These are phyloP conservation scores for Candida piceae DNA, from an alignment of 805 yeast genomes.

Conservation along the genomic window DNA sequence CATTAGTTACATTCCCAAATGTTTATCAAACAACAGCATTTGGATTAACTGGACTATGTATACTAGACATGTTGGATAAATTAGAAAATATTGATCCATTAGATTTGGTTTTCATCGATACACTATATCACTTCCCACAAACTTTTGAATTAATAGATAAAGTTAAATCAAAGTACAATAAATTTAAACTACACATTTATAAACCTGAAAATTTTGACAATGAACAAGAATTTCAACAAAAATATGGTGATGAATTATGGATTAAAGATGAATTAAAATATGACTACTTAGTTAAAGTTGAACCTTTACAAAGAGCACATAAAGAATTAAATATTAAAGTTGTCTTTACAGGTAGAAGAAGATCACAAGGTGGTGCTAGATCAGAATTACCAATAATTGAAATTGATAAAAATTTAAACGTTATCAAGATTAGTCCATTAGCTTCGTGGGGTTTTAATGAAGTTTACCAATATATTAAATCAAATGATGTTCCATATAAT, in stretches of 20 bases:
- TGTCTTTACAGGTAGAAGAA: slow-evolving; percentile 87
- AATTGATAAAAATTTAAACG: slow-evolving; percentile 60
- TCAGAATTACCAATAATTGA: slow-evolving; percentile 70
- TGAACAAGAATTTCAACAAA: slow-evolving; percentile 57
- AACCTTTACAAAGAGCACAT: slow-evolving; percentile 86
- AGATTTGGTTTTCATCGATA: slow-evolving; percentile 82
- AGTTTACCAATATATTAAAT: slow-evolving; percentile 65
- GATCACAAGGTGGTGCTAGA: slow-evolving; percentile 85
- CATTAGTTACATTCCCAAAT: slow-evolving; percentile 74
- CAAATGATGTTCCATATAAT: slow-evolving; percentile 77
- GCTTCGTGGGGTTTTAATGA: slow-evolving; percentile 75
- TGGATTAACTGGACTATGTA: slow-evolving; percentile 88
- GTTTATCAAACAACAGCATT: slow-evolving; percentile 91
- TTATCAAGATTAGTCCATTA: slow-evolving; percentile 84
- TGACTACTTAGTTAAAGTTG: slow-evolving; percentile 86
- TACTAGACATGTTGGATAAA: slow-evolving; percentile 73
- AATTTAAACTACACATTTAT: slow-evolving; percentile 54
- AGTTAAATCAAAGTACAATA: slow-evolving; percentile 53
- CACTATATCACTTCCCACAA: slow-evolving; percentile 93
- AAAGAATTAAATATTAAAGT: slow-evolving; percentile 67
- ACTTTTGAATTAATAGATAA: slow-evolving; percentile 67
- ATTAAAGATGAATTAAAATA: slow-evolving; percentile 73
- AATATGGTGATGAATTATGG: slow-evolving; percentile 80
- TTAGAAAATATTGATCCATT: slow-evolving; percentile 37
- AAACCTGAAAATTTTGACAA: slow-evolving; percentile 54